These are phyloP conservation scores for Clarireedia paspali DNA, from an alignment of 2,329 filamentous ascomycete genomes.

Conservation along the genomic window DNA sequence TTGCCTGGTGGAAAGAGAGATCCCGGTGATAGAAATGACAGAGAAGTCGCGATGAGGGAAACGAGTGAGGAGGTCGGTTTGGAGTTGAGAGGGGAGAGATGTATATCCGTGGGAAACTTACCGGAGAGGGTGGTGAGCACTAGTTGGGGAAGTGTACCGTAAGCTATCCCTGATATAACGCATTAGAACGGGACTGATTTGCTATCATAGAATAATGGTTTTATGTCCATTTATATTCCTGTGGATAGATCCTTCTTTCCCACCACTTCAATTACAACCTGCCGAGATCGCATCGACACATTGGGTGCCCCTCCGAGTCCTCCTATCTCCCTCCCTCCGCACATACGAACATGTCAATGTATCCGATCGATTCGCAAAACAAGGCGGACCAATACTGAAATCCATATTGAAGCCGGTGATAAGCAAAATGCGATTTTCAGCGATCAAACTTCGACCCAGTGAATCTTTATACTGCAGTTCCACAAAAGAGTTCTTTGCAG, in stretches of 20 bases:
- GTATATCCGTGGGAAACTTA: slow-evolving; percentile 49
- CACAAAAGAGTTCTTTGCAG: slow-evolving; percentile 39
- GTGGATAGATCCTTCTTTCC: slow-evolving; percentile 46
- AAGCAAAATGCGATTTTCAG: slow-evolving; percentile 61
- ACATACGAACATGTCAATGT: slow-evolving; percentile 58
- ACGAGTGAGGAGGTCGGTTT: slow-evolving; percentile 60
- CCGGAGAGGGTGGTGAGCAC: slow-evolving; percentile 60
- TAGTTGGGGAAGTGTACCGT: slow-evolving; percentile 58
- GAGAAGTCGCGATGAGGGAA: slow-evolving; percentile 55
- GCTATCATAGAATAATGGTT: slow-evolving; percentile 50
- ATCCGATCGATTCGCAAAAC: slow-evolving; percentile 50
- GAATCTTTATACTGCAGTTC: slow-evolving; percentile 51
- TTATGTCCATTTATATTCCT: slow-evolving; percentile 63
- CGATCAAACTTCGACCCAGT: slow-evolving; percentile 53
- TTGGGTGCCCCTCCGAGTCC: slow-evolving; percentile 57
- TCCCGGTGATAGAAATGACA: slow-evolving; percentile 54
- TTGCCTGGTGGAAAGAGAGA: slow-evolving; percentile 61
- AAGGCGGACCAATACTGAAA: slow-evolving; percentile 45
- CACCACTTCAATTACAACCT: slow-evolving; percentile 54
- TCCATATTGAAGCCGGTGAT: slow-evolving; percentile 48
- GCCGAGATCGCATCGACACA: slow-evolving; percentile 61
- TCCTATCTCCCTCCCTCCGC: slow-evolving; percentile 52
- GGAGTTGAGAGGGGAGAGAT: slow-evolving; percentile 43
- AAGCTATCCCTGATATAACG: slow-evolving; percentile 23
- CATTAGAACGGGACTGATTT: background rate